These are phyloP conservation scores for Carex littledalei DNA, from an alignment of 176 grass and related monocot genomes.

Conservation along the genomic window DNA sequence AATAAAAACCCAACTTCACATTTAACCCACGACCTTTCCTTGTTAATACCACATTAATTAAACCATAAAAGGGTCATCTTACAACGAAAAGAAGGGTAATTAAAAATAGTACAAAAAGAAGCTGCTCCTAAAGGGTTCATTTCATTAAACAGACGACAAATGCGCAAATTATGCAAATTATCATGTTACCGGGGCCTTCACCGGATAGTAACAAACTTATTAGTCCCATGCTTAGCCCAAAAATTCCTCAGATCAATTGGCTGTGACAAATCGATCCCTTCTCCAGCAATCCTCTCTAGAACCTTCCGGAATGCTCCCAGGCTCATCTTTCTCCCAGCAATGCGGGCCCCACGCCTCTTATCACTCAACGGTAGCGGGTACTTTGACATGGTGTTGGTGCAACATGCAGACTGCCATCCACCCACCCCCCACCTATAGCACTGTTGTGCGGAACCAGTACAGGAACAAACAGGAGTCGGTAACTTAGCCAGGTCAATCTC, in stretches of 20 bases:
- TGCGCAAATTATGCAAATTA: conserved; percentile 13
- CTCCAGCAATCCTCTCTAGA: conserved; percentile 44
- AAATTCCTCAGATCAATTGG: conserved; percentile 50
- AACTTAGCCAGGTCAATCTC: conserved; percentile 47
- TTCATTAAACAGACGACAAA: conserved; percentile 18
- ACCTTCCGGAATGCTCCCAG: conserved; percentile 53
- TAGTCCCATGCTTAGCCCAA: conserved; percentile 56
- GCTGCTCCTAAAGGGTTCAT: conserved; percentile 9
- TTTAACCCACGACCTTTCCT: conserved; percentile 11
- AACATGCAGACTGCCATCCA: conserved; percentile 52
- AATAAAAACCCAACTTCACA: conserved; percentile 20
- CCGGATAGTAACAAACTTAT: conserved; percentile 56
- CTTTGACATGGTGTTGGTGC: conserved; percentile 44
- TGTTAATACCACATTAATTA: conserved; percentile 22
- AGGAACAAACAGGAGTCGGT: conserved; percentile 46
- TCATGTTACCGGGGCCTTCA: conserved; percentile 15
- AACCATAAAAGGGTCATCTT: conserved; percentile 15
- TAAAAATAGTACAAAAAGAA: conserved; percentile 25
- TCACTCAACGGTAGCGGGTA: conserved; percentile 45
- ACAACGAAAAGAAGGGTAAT: background rate
- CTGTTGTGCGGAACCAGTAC: conserved; percentile 42
- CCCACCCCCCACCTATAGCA: conserved; percentile 52
- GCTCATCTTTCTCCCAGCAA: conserved; percentile 53
- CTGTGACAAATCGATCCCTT: conserved; percentile 46
- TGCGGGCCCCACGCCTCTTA: conserved; percentile 43